Evolutionary conservation across 225 moss, liverwort and hornwort species (phyloP), one percentile per base, ranked within the genome.

Genomic region (Marchantia polymorpha): DNA sequence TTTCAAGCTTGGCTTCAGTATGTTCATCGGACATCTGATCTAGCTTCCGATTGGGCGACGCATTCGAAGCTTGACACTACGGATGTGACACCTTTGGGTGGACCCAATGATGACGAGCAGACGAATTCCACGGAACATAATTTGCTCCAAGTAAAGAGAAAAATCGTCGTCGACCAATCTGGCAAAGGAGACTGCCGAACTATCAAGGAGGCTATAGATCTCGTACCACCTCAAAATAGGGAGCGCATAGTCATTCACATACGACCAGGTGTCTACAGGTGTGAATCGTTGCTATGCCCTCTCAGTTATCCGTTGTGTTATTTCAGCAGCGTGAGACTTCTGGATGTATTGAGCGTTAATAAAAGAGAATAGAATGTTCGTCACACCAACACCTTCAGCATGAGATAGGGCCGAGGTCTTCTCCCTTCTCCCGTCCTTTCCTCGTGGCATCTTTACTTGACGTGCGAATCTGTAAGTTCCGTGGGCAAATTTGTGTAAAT

Each of bases 141-240:
- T 70, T 30, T 80, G 53, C 50, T 84, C 15, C 46, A 31, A 52
- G 22, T 56, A 15, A 39, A 8, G 30, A 60, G 69, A 81, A 82
- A 61, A 81, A 90, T 92, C 73, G 86, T 81, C 0, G 92, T 92
- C 27, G 89, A 88, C 73, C 88, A 90, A 74, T 82, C 86, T 56
- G 92, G 92, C 69, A 83, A 84, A 19, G 88, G 85, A 19, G 85
- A 85, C 65, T 88, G 84, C 83, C 82, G 77, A 72, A 84, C 88
- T 75, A 82, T 92, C 74, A 89, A 89, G 64, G 89, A 77, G 10
- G 92, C 92, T 7, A 80, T 92, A 25, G 79, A 88, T 77, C 85
- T 83, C 46, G 80, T 92, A 16, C 51, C 77, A 7, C 74, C 68
- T 77, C 77, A 89, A 61, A 76, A 60, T 77, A 89, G 73, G 56